Conservation (phyloP, 306 rosid species). For the Dryas alaskensis region DNA sequence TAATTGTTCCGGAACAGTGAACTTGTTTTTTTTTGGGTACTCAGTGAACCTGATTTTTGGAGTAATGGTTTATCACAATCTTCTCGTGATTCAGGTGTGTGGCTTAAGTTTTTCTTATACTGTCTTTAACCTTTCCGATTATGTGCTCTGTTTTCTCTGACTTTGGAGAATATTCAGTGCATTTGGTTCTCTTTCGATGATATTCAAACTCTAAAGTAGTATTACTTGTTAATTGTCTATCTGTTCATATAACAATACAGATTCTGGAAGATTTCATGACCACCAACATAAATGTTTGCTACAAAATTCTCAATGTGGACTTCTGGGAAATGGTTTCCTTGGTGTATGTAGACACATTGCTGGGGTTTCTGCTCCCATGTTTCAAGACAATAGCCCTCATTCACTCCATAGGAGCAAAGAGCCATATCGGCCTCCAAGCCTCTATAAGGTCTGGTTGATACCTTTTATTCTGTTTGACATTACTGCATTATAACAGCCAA, state of each 20-base stretch:
- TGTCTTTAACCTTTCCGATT: background rate
- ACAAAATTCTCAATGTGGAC: constrained; percentile 9
- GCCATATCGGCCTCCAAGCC: constrained; percentile 53
- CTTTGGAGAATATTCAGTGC: background rate
- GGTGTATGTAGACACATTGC: background rate
- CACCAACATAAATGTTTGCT: constrained; percentile 9
- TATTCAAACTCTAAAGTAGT: background rate
- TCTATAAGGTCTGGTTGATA: constrained; percentile 11
- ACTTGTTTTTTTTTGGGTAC: constrained; percentile 4
- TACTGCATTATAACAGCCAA: background rate
- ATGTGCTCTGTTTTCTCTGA: background rate
- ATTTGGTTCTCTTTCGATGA: background rate
- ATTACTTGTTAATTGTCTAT: too few relatives aligned
- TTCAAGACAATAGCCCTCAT: constrained; percentile 18
- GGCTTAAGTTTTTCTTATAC: background rate
- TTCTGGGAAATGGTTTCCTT: constrained; percentile 16
- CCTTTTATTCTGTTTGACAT: constrained; percentile 6
- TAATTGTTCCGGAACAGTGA: constrained; percentile 34
- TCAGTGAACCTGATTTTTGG: constrained; percentile 30
- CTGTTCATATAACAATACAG: constrained; percentile 5
- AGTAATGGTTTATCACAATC: constrained; percentile 19
- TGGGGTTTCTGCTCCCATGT: constrained; percentile 9
- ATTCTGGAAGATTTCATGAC: constrained; percentile 16
- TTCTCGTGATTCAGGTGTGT: constrained; percentile 33
- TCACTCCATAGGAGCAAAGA: constrained; percentile 39